Evolutionary conservation across 1,284 basidiomycete species (phyloP), one percentile per base, ranked within the genome.

Genomic region (Malassezia equina): DNA sequence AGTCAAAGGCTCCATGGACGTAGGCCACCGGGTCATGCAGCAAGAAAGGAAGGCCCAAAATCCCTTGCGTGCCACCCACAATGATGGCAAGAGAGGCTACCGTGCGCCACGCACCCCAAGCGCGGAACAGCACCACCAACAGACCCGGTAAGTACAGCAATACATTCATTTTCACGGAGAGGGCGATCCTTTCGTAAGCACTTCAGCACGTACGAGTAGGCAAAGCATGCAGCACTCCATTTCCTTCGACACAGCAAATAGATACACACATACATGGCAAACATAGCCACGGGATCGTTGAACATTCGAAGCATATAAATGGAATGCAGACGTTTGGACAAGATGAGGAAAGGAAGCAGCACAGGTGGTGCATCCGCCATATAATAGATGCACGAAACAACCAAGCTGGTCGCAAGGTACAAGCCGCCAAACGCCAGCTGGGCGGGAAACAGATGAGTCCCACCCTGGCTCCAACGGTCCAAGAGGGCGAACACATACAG

Each of bases 91-190:
- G 27, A 21, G 45, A 60, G 3, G 25, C 36, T 8, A 63, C 1
- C 0, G 58, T 48, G 27, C 48, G 44, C 25, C 23, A 19, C 11
- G 88, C 69, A 19, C 91, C 90, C 44, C 78, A 47, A 9, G 59
- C 60, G 21, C 54, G 51, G 55, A 66, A 67, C 12, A 91, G 83
- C 7, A 91, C 77, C 5, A 94, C 78, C 4, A 86, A 90, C 19
- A 69, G 57, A n/a, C 68, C 75, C 1, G 93, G 93, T 1, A 95
- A 77, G 77, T 90, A 94, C n/a, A 98, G 80, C 15, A 98, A 77
- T 32, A 86, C 83, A 41, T 88, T 94, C 94, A 99, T 98, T 77
- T 99, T 99, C 63, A 95, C 80, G 2, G 89, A 90, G 4, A 98
- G 75, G 0, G 90, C 90, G 7, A 83, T 75, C 63, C 91, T 94